These are phyloP conservation scores for Fusarium sp. DNA, from an alignment of 2,329 filamentous ascomycete species.

Conservation along the genomic window DNA sequence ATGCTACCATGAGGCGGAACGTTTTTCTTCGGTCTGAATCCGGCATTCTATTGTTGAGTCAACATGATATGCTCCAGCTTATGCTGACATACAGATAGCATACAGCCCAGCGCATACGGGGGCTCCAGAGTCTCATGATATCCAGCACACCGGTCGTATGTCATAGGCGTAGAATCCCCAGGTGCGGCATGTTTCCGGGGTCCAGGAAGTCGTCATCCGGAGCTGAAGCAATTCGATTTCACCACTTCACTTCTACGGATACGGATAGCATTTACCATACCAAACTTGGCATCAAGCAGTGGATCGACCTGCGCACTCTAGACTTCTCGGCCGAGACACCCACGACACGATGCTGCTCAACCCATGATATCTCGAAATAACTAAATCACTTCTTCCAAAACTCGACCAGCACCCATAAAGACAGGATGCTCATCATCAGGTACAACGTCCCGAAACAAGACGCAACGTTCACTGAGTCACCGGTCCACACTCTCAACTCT, in stretches of 20 bases:
- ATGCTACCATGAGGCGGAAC: background rate
- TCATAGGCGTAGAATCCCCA: conserved; percentile 1
- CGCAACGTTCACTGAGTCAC: conserved; percentile 30
- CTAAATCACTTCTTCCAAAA: too few species aligned
- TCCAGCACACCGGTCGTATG: background rate
- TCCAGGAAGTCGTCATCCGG: conserved; percentile 15
- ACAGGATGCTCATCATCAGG: background rate
- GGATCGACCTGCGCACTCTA: background rate
- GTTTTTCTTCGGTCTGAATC: conserved; percentile 12
- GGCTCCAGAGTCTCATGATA: background rate
- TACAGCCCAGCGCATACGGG: background rate
- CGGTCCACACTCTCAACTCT: conserved; percentile 23
- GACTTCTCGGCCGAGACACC: conserved; percentile 12
- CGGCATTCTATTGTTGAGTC: background rate
- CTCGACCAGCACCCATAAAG: background rate
- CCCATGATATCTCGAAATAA: background rate
- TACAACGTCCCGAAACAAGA: conserved; percentile 13
- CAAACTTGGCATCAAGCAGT: background rate
- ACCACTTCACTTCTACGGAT: background rate
- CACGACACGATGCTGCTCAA: conserved; percentile 8
- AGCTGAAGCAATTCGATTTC: conserved; percentile 3
- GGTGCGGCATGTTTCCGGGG: conserved; percentile 18
- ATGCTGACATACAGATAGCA: background rate
- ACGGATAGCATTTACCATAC: background rate
- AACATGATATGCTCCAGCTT: background rate